phyloP scores from a whole-genome alignment of 306 rosid genomes.

The Alnus glutinosa region DNA sequence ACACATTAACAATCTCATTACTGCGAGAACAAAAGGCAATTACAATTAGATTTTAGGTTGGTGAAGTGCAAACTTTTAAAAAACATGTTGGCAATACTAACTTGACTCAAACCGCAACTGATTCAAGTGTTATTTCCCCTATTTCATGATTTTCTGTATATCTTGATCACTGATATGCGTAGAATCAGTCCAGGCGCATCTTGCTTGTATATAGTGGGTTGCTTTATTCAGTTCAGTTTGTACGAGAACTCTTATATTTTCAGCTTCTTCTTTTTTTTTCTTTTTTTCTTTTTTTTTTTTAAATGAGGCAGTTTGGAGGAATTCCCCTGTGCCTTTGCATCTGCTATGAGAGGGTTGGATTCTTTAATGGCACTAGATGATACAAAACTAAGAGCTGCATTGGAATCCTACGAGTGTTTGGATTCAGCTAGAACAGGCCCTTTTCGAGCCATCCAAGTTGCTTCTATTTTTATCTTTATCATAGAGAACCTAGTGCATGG shows the following conservation, averaged over 20 bases:
- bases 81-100: not conserved
- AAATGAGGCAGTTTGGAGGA: constrained; percentile 60
- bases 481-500: constrained; percentile 45
- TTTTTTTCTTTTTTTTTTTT: constrained; percentile 6
- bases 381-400: constrained; percentile 39
- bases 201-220: not conserved
- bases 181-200: not conserved
- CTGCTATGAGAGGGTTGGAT: constrained; percentile 63
- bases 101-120: not conserved
- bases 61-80: not conserved
- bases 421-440: constrained; percentile 80
- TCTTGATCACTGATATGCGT: not conserved
- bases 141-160: not conserved
- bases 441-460: constrained; percentile 71
- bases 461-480: constrained; percentile 64
- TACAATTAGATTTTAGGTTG: no score
- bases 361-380: constrained; percentile 70
- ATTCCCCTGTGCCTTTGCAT: constrained; percentile 60
- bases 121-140: not conserved
- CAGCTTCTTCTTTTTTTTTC: not conserved
- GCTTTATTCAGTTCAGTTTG: not conserved
- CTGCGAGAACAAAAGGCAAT: not conserved
- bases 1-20: not conserved
- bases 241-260: constrained; percentile 24
- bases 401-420: constrained; percentile 74